Conservation (phyloP, 305 asterid genomes). For the Nicotiana rustica region DNA sequence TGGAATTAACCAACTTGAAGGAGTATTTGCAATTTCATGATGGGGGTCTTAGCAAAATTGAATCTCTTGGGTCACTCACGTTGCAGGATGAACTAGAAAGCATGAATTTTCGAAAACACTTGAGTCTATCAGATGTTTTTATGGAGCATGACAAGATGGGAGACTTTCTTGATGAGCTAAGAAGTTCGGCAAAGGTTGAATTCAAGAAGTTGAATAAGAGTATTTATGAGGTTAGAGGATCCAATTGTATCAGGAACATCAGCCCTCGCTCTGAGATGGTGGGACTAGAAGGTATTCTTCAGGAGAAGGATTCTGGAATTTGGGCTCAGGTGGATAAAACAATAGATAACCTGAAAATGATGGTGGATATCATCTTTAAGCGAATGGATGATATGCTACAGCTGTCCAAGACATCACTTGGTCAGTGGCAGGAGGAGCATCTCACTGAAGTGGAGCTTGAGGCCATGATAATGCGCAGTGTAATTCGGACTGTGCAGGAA, state of each 20-base stretch:
- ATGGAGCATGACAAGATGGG: conserved; percentile 52
- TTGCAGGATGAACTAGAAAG: conserved; percentile 31
- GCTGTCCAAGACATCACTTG: conserved; percentile 50
- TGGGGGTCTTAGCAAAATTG: conserved; percentile 38
- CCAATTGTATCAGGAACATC: conserved; percentile 50
- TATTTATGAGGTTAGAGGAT: conserved; percentile 51
- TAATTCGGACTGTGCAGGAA: conserved; percentile 50
- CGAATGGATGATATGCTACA: conserved; percentile 51
- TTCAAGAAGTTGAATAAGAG: conserved; percentile 59
- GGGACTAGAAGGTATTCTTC: conserved; percentile 63
- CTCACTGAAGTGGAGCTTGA: conserved; percentile 56
- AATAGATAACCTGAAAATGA: conserved; percentile 54
- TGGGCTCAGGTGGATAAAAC: conserved; percentile 50
- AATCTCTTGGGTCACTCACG: conserved; percentile 34
- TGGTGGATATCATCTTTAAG: conserved; percentile 53
- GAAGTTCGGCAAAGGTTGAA: conserved; percentile 54
- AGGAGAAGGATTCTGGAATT: conserved; percentile 57
- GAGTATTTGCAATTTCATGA: conserved; percentile 44
- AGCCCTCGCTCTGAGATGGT: conserved; percentile 60
- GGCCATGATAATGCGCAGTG: conserved; percentile 58
- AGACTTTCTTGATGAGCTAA: conserved; percentile 52
- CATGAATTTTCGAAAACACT: conserved; percentile 12
- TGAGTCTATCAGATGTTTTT: conserved; percentile 40
- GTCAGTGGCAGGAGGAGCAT: conserved; percentile 53
- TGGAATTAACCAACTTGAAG: conserved; percentile 64